phyloP scores from a whole-genome alignment of 805 yeast genomes.

The Blastobotrys peoriensis region DNA sequence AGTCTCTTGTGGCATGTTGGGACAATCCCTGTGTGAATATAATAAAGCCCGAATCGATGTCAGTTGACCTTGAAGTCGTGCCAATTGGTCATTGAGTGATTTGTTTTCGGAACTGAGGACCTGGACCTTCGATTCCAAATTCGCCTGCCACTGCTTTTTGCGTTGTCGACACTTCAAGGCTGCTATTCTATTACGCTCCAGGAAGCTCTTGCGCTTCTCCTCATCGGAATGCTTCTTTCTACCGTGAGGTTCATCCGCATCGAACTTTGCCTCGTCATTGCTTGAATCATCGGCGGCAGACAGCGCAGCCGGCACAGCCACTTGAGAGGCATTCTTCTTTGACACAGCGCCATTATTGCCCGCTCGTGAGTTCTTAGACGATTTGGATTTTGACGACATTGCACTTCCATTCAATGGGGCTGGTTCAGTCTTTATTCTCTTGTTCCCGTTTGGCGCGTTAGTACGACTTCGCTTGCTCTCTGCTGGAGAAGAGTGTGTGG shows the following conservation, averaged over 20 bases:
- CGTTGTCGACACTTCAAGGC: conserved; percentile 94
- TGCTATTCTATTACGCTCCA: conserved; percentile 91
- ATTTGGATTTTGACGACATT: no score
- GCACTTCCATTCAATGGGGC: no score
- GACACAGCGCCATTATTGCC: no score
- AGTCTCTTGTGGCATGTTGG: conserved; percentile 4
- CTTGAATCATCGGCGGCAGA: no score
- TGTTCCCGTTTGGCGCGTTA: no score
- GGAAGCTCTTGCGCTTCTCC: conserved; percentile 65
- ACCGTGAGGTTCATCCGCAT: conserved; percentile 7
- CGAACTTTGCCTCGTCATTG: conserved; percentile 2
- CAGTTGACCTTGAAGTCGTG: conserved; percentile 54
- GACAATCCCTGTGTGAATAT: conserved; percentile 13
- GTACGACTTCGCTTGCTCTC: no score
- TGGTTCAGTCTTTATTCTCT: no score
- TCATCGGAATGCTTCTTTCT: conserved; percentile 50
- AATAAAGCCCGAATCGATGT: conserved; percentile 31
- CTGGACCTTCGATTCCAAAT: conserved; percentile 73
- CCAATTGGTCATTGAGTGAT: conserved; percentile 52
- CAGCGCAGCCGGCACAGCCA: no score
- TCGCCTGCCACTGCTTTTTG: conserved; percentile 79
- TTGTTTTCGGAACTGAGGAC: conserved; percentile 67
- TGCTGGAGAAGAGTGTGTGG: no score
- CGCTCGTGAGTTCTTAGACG: no score
- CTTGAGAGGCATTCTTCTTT: no score